A percentile compares a stretch with the other conserved stretches of the same genome.
These are phyloP conservation scores for Arabidopsis hybrid DNA, from an alignment of 441 rosid genomes.

Conservation along the genomic window DNA sequence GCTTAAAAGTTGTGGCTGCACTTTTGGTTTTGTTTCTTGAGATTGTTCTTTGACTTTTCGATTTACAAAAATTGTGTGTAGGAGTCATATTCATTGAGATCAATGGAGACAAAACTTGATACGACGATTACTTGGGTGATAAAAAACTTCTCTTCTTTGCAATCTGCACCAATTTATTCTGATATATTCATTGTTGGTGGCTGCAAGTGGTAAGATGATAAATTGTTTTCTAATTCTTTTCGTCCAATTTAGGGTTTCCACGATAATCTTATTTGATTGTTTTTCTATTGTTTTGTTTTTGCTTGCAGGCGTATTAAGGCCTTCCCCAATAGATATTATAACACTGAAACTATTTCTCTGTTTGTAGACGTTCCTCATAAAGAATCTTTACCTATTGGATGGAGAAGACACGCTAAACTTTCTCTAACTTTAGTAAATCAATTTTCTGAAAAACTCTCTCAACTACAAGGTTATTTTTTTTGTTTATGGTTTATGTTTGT, in stretches of 20 bases:
- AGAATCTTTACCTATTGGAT: slow-evolving; percentile 18
- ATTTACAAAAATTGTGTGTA: background rate
- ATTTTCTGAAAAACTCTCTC: background rate
- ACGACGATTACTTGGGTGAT: slow-evolving; percentile 59
- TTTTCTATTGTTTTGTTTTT: background rate
- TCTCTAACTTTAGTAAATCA: slow-evolving; percentile 2
- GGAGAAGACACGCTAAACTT: slow-evolving; percentile 14
- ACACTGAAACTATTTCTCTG: background rate
- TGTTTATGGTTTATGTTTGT: background rate
- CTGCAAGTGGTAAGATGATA: slow-evolving; percentile 54
- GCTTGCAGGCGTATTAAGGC: background rate
- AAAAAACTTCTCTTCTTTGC: slow-evolving; percentile 53
- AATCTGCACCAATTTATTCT: slow-evolving; percentile 52
- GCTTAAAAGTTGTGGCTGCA: too few species aligned
- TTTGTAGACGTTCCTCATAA: background rate
- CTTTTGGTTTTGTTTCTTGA: background rate
- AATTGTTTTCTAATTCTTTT: too few species aligned
- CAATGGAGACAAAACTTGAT: background rate
- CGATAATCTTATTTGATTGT: background rate
- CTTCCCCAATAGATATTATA: background rate
- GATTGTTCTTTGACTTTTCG: background rate
- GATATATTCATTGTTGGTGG: slow-evolving; percentile 54
- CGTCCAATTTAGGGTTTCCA: background rate
- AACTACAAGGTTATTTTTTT: background rate
- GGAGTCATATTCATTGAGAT: background rate